Evolutionary conservation across 2,329 filamentous ascomycete species (phyloP).

Genomic region (Pseudogymnoascus sp.): DNA sequence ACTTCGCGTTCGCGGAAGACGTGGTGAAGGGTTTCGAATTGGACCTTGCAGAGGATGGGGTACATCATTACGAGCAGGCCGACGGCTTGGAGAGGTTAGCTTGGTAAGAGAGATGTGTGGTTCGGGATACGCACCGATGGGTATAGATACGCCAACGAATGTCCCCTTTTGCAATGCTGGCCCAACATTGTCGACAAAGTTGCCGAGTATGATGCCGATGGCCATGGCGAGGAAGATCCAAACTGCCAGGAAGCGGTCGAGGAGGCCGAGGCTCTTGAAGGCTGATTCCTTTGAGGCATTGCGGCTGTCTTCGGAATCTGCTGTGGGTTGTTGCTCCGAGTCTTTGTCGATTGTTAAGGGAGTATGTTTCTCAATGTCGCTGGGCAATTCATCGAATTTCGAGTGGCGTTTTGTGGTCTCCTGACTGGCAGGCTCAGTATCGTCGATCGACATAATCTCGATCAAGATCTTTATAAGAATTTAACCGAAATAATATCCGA

Average conservation of each 20-base stretch:
- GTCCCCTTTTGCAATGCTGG: conserved; percentile 49
- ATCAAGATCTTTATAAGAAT: neutral
- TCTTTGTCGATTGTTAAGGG: neutral
- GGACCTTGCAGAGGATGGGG: conserved; percentile 80
- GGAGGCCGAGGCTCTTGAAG: conserved; percentile 30
- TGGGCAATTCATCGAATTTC: neutral
- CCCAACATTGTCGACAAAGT: conserved; percentile 48
- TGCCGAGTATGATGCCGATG: conserved; percentile 54
- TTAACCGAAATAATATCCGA: neutral
- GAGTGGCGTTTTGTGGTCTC: neutral
- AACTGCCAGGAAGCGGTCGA: conserved; percentile 42
- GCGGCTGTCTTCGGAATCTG: neutral
- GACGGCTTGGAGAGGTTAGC: conserved; percentile 43
- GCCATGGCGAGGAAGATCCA: conserved; percentile 62
- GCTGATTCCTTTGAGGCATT: neutral
- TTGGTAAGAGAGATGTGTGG: neutral
- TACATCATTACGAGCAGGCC: conserved; percentile 91
- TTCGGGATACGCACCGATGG: conserved; percentile 41
- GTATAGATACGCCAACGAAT: conserved; percentile 55
- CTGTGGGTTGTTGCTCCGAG: neutral
- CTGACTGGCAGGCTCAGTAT: neutral
- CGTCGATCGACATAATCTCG: neutral
- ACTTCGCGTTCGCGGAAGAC: conserved; percentile 52
- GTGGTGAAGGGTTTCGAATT: conserved; percentile 64
- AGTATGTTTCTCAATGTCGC: neutral